A percentile compares a stretch with the other conserved stretches of the same genome.
Conservation (phyloP, 441 rosid species). For the Populus trichocarpa region DNA sequence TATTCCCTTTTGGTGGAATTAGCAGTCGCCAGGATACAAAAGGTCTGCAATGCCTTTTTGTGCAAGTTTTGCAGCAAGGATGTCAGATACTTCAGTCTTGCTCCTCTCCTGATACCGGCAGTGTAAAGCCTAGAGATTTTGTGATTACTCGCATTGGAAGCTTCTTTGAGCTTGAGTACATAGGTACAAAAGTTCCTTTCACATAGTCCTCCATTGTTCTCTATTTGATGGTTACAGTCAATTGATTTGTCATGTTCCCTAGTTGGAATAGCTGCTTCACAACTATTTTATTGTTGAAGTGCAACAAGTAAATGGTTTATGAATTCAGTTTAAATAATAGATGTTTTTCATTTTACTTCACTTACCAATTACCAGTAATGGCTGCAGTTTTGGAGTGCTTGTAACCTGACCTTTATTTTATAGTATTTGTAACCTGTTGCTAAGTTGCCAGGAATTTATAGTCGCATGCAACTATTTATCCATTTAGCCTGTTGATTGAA, state of each 20-base stretch:
- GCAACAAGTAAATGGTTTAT: background rate
- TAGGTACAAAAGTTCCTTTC: constrained; percentile 45
- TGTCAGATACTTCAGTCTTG: constrained; percentile 97
- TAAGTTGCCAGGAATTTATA: background rate
- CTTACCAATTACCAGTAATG: background rate
- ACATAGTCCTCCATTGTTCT: constrained; percentile 5
- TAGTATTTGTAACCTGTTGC: background rate
- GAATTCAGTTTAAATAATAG: background rate
- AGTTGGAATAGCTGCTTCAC: background rate
- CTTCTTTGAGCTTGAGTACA: constrained; percentile 97
- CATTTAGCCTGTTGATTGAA: background rate
- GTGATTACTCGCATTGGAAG: constrained; percentile 89
- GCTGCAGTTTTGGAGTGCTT: background rate
- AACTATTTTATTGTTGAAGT: background rate
- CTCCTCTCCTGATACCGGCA: constrained; percentile 68
- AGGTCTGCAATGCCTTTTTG: constrained; percentile 96
- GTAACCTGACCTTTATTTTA: constrained; percentile 7
- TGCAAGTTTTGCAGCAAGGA: constrained; percentile 98
- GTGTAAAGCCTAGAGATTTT: constrained; percentile 88
- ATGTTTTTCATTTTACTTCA: background rate
- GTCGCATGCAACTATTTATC: background rate
- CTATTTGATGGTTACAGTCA: background rate
- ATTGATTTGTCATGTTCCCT: background rate
- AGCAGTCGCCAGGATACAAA: constrained; percentile 99
- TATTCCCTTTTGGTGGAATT: constrained; percentile 98